Evolutionary conservation across 176 grass and related monocot species (phyloP).

Genomic region (Juncus inflexus): DNA sequence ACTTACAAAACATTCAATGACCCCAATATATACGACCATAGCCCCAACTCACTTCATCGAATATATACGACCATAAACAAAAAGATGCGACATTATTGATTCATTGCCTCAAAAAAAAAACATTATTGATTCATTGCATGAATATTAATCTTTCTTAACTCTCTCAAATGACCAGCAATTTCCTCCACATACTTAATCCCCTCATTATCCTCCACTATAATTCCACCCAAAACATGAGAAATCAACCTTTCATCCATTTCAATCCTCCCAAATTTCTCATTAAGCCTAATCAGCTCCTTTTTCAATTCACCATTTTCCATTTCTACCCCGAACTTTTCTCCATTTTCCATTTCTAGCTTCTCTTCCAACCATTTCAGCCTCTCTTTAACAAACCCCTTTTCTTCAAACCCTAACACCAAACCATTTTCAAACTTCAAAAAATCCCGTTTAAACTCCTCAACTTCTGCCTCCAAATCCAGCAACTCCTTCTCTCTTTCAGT

Average conservation of each 20-base stretch:
- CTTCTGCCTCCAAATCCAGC: slow-evolving; percentile 55
- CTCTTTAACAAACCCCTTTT: slow-evolving; percentile 11
- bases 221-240: slow-evolving; percentile 14
- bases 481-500: slow-evolving; percentile 72
- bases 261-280: background rate
- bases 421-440: slow-evolving; percentile 20
- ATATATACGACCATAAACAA: too few species aligned
- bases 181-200: slow-evolving; percentile 16
- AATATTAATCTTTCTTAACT: too few species aligned
- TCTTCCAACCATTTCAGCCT: slow-evolving; percentile 3
- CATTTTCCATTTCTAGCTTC: background rate
- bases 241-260: slow-evolving; percentile 9
- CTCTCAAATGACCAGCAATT: slow-evolving; percentile 2
- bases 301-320: background rate
- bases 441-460: slow-evolving; percentile 27
- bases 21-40: too few species aligned
- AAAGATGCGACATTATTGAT: too few species aligned
- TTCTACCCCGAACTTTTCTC: slow-evolving; percentile 7
- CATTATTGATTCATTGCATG: too few species aligned
- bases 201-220: slow-evolving; percentile 4
- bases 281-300: background rate
- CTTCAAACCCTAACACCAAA: background rate
- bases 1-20: too few species aligned
- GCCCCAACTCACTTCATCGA: too few species aligned
- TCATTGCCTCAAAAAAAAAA: too few species aligned